Evolutionary conservation across 257 asterid species (phyloP).

Genomic region (Solanum peruvianum): DNA sequence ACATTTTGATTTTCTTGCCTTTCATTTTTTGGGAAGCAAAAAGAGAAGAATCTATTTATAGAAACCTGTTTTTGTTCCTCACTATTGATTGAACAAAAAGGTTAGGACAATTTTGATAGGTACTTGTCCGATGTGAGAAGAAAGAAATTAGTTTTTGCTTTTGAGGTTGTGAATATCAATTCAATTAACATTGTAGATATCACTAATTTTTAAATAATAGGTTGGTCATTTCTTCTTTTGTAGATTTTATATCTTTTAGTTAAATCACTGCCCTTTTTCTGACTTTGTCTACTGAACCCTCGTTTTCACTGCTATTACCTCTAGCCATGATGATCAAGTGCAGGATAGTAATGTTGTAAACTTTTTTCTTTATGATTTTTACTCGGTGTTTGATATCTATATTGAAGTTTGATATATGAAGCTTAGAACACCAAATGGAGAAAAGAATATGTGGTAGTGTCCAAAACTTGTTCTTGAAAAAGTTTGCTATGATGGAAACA

Average conservation of each 20-base stretch:
- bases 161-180: constrained; percentile 4
- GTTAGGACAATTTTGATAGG: constrained; percentile 13
- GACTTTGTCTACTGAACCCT: neutral
- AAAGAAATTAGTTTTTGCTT: neutral
- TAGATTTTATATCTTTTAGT: neutral
- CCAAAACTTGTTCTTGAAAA: no score
- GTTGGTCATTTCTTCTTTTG: neutral
- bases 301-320: neutral
- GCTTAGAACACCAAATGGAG: no score
- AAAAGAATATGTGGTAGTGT: no score
- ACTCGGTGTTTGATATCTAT: no score
- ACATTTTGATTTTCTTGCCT: constrained; percentile 17
- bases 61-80: neutral
- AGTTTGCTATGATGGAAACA: no score
- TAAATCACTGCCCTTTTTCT: neutral
- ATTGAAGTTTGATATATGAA: no score
- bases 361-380: no score
- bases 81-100: neutral
- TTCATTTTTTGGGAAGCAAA: constrained; percentile 4
- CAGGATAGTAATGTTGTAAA: neutral
- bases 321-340: neutral
- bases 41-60: constrained; percentile 14
- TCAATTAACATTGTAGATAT: constrained; percentile 6
- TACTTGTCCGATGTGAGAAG: neutral
- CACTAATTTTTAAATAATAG: neutral